Conservation (phyloP, 441 rosid genomes). For the Euphorbia celastroides region DNA sequence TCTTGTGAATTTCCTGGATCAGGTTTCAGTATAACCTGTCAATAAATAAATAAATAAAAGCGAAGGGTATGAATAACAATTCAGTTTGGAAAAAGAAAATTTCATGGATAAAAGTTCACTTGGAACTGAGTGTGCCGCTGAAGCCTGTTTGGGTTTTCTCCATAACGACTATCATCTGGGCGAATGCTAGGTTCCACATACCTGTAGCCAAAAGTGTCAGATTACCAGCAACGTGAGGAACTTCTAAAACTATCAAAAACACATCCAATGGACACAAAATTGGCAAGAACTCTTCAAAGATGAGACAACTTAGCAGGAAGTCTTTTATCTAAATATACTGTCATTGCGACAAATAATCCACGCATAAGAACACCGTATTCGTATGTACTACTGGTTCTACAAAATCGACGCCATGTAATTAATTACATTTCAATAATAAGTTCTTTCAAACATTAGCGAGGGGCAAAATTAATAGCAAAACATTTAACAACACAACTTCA, state of each 20-base stretch:
- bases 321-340: background rate
- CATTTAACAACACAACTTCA: too few relatives aligned
- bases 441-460: too few relatives aligned
- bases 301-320: background rate
- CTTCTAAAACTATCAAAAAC: background rate
- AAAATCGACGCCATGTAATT: background rate
- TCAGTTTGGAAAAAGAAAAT: background rate
- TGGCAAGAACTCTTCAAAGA: background rate
- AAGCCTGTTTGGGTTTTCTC: slow-evolving; percentile 97
- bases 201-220: slow-evolving; percentile 31
- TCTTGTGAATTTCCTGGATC: slow-evolving; percentile 98
- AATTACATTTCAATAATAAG: too few relatives aligned
- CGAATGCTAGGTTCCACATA: slow-evolving; percentile 94
- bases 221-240: slow-evolving; percentile 15
- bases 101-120: slow-evolving; percentile 27
- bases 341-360: background rate
- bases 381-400: background rate
- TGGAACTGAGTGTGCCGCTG: slow-evolving; percentile 98
- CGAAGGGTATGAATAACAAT: background rate
- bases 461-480: too few relatives aligned
- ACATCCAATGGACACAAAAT: background rate
- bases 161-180: slow-evolving; percentile 95
- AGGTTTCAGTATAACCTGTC: slow-evolving; percentile 86
- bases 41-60: slow-evolving; percentile 22
- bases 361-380: background rate